Base-by-base conservation (phyloP, 2,329 filamentous ascomycete genomes). In the Byssoonygena ceratinophila region DNA sequence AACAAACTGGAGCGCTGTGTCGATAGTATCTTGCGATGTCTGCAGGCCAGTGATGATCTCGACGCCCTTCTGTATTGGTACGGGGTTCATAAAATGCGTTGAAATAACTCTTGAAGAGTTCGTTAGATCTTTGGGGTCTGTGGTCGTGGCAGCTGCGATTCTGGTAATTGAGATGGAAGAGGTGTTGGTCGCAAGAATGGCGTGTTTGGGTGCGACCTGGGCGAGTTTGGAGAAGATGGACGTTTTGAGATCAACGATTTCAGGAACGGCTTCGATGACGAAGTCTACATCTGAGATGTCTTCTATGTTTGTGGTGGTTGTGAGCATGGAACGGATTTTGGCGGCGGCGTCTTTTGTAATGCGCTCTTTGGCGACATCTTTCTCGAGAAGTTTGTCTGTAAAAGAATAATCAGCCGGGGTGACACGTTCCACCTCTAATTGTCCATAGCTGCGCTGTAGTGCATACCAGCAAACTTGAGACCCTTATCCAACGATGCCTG, bases 81-180 rank as follows among this genome's bases (percentile, higher is more conserved):
- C 92, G 0, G 92, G 92, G 75, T 98, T 98, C 92, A 98, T 98
- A 72, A 98, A 98, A 70, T 98, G 92, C 14, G 92, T 97, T 48
- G 87, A 88, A 52, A 98, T 82, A 8, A 98, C 92, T 45, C 92
- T 84, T 4, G 88, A 91, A 40, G 87, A 85, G 37, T 83, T 85
- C 40, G 83, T 84, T 22, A 87, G 82, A 63, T 95, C 86, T 16
- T 74, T 91, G 0, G 88, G 84, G 64, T 94, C 81, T 52, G 76
- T 75, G 23, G 82, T 85, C 0, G 91, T 91, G 8, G 90, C 81
- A 2, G 92, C 90, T 18, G 92, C 92, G 63, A 98, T 96, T 65
- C 85, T 85, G 40, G 92, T 98, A 68, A 98, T 96, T 55, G 87
- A 91, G 66, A 98, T 98, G 56, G 89, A 95, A n/a, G 89, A 95